Evolutionary conservation across 2,329 filamentous ascomycete genomes (phyloP).

Genomic region (Nigrospora sphaerica): DNA sequence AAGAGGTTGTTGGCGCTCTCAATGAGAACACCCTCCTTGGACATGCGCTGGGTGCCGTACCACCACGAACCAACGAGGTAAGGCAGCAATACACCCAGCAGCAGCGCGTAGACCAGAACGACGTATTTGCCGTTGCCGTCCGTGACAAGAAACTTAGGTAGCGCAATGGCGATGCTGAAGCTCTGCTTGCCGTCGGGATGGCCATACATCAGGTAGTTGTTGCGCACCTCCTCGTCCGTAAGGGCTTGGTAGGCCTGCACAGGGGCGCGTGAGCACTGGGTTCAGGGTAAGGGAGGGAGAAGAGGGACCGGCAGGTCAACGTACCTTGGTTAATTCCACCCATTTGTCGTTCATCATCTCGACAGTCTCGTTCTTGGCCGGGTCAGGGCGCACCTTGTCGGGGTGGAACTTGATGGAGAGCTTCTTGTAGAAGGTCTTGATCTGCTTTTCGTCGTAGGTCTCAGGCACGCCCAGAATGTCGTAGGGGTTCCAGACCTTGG

Average conservation of each 20-base stretch:
- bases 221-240: slow-evolving; percentile 93
- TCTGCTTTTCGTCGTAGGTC: slow-evolving; percentile 80
- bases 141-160: slow-evolving; percentile 86
- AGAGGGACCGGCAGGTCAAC: too few relatives aligned
- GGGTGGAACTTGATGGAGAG: slow-evolving; percentile 85
- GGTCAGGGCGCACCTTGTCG: slow-evolving; percentile 82
- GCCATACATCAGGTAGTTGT: slow-evolving; percentile 93
- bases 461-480: slow-evolving; percentile 84
- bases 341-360: slow-evolving; percentile 82
- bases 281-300: too few relatives aligned
- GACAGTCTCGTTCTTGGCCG: slow-evolving; percentile 79
- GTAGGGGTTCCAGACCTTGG: slow-evolving; percentile 94
- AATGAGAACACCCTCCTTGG: slow-evolving; percentile 87
- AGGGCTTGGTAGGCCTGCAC: slow-evolving; percentile 78
- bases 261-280: too few relatives aligned
- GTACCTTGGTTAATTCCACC: slow-evolving; percentile 79
- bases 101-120: slow-evolving; percentile 76
- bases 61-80: slow-evolving; percentile 96
- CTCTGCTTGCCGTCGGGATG: slow-evolving; percentile 98
- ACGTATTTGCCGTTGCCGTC: slow-evolving; percentile 96
- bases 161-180: slow-evolving; percentile 93
- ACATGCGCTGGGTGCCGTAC: slow-evolving; percentile 91
- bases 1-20: slow-evolving; percentile 94
- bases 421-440: slow-evolving; percentile 84
- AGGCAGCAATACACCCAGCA: slow-evolving; percentile 84